Percentiles rank a stretch among this genome's conserved stretches.
These are phyloP conservation scores for Trichoderma pleuroti DNA, from an alignment of 2,329 filamentous ascomycete genomes.

Conservation along the genomic window DNA sequence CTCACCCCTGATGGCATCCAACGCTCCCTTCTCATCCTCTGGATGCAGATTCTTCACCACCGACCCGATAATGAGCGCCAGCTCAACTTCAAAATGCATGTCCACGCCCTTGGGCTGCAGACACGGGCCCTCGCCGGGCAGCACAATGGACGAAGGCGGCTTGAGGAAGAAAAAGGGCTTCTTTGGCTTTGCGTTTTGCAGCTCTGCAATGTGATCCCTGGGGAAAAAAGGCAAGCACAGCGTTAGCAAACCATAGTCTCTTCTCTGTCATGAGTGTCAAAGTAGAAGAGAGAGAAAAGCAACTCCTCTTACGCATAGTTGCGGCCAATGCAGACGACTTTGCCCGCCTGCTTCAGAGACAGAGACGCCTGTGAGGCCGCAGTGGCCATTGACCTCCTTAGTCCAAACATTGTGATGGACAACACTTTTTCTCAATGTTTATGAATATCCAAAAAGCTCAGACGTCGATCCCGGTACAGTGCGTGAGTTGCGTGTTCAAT, in stretches of 20 bases:
- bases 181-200: conserved; percentile 82
- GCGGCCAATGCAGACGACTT: conserved; percentile 89
- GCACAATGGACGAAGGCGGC: conserved; percentile 79
- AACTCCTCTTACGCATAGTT: conserved; percentile 77
- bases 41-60: conserved; percentile 70
- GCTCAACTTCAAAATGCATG: conserved; percentile 92
- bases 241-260: neutral
- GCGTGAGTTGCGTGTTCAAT: neutral
- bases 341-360: conserved; percentile 52
- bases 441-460: neutral
- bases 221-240: conserved; percentile 32
- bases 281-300: neutral
- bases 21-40: conserved; percentile 68
- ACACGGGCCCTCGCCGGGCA: conserved; percentile 73
- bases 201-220: conserved; percentile 89
- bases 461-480: neutral
- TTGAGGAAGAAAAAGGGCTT: conserved; percentile 99
- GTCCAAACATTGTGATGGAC: conserved; percentile 33
- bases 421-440: too few relatives aligned
- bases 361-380: conserved; percentile 41
- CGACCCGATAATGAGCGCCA: conserved; percentile 85
- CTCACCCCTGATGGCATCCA: conserved; percentile 77
- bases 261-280: neutral
- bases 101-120: conserved; percentile 78
- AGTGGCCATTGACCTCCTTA: conserved; percentile 38